phyloP scores from a whole-genome alignment of 208 protist species.

The Trichomonas vaginalis region DNA sequence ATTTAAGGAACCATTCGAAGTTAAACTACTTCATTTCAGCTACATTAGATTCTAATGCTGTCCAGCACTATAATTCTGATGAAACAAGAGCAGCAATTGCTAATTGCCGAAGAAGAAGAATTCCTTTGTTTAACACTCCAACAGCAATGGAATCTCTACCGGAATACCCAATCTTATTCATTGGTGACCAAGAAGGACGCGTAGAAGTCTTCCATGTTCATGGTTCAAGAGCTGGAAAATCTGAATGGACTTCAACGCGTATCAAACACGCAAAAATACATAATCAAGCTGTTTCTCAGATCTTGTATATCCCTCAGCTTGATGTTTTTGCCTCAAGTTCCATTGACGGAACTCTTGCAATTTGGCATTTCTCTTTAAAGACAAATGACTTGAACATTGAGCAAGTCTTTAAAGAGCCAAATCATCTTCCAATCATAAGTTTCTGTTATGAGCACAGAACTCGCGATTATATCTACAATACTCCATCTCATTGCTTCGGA shows the following conservation, averaged over 20 bases:
- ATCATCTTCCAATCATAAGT: not conserved
- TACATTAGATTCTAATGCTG: not conserved
- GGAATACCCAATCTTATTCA: not conserved
- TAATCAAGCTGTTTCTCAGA: not conserved
- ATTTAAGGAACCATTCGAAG: not conserved
- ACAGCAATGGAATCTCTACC: not conserved
- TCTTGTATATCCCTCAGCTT: not conserved
- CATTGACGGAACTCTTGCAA: not conserved
- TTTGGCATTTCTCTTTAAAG: not conserved
- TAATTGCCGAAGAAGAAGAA: not conserved
- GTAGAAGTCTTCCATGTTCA: not conserved
- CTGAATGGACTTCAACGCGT: not conserved
- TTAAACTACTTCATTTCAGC: not conserved
- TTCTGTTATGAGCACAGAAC: not conserved
- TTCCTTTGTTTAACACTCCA: not conserved
- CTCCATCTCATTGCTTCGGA: not conserved
- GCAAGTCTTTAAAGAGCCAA: not conserved
- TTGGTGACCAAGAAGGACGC: not conserved
- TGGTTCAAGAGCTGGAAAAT: not conserved
- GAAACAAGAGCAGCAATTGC: not conserved
- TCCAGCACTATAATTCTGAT: not conserved
- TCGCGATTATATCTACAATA: not conserved
- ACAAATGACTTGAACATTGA: not conserved
- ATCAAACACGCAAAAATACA: not conserved
- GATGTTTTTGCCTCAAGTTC: not conserved